phyloP scores from a whole-genome alignment of 129 eudicot species.

The Escallonia herrerae region DNA sequence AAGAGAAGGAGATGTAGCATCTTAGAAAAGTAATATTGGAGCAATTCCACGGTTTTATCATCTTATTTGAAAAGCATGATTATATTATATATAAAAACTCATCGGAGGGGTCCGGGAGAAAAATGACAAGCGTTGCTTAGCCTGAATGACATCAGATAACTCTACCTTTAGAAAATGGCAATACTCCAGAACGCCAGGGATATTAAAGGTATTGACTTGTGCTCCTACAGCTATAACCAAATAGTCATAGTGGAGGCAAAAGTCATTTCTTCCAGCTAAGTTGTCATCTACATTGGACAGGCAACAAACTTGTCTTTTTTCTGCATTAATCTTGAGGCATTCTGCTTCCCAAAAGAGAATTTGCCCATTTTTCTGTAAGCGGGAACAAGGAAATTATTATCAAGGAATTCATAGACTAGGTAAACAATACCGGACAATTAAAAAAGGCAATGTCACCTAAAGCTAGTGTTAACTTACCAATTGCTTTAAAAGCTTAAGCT shows the following conservation, averaged over 20 bases:
- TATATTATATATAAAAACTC: neutral
- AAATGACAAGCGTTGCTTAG: neutral
- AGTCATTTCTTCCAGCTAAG: slow-evolving; percentile 51
- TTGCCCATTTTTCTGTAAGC: slow-evolving; percentile 56
- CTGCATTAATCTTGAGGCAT: slow-evolving; percentile 66
- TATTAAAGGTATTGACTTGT: slow-evolving; percentile 74
- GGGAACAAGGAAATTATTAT: neutral
- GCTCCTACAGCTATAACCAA: slow-evolving; percentile 81
- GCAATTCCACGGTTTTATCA: neutral
- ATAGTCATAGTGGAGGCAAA: slow-evolving; percentile 69
- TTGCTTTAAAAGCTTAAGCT: too few species aligned
- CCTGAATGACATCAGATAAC: slow-evolving; percentile 5
- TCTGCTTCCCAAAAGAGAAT: slow-evolving; percentile 83
- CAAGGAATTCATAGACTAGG: too few species aligned
- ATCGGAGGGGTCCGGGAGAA: neutral
- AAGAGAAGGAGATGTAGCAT: neutral
- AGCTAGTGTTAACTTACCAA: too few species aligned
- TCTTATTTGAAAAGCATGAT: neutral
- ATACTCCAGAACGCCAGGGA: slow-evolving; percentile 83
- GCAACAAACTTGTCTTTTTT: slow-evolving; percentile 60
- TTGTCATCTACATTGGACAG: slow-evolving; percentile 38
- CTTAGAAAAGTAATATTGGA: neutral
- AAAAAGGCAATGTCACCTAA: too few species aligned
- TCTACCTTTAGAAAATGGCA: slow-evolving; percentile 89
- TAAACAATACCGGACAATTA: too few species aligned